Base-by-base conservation (phyloP, 129 eudicot genomes). In the Lactuca saligna region DNA sequence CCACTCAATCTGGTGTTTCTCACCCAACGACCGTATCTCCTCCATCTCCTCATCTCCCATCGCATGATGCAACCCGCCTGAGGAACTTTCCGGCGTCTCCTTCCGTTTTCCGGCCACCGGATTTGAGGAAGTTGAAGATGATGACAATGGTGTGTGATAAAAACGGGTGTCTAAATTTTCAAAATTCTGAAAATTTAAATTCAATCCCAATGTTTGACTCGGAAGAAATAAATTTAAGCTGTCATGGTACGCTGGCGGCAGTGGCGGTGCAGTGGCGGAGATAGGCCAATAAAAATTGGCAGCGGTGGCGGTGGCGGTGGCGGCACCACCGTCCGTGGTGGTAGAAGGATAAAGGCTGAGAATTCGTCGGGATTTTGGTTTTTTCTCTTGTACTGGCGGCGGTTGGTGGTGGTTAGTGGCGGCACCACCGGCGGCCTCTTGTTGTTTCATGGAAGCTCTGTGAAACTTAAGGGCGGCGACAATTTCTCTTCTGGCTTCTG, bases 401-500 rank as follows among this genome's bases (percentile, higher is more conserved):
- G 42, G 25, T 25, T 65, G 87, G 33, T 16, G 81, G 44, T 82
- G 66, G 6, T 63, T 53, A 14, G 78, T 73, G 29, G 62, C 68
- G 61, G 84, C 81, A 12, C 56, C 55, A 35, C 38, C 38, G 2
- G 55, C 55, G 13, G 53, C 39, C 34, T 75, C 54, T 59, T 77
- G 81, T 65, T 87, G 88, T 73, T 88, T 82, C 96, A 88, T 88
- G 1, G 91, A 56, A 17, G 98, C 96, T 61, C 98, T 68, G 79
- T 92, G 98, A 65, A 84, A 81, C 83, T 86, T 92, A 46, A 92
- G 91, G 33, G 98, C 98, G 3, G 95, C 77, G 15, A 84, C 96
- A 35, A 92, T 86, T 63, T 92, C 98, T 58, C 87, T 77, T 13
- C 95, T 67, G 5, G 96, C 95, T 75, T 82, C 95, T 3, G 96